phyloP scores from a whole-genome alignment of 2,329 filamentous ascomycete genomes.

The Atkinsonella hypoxylon region DNA sequence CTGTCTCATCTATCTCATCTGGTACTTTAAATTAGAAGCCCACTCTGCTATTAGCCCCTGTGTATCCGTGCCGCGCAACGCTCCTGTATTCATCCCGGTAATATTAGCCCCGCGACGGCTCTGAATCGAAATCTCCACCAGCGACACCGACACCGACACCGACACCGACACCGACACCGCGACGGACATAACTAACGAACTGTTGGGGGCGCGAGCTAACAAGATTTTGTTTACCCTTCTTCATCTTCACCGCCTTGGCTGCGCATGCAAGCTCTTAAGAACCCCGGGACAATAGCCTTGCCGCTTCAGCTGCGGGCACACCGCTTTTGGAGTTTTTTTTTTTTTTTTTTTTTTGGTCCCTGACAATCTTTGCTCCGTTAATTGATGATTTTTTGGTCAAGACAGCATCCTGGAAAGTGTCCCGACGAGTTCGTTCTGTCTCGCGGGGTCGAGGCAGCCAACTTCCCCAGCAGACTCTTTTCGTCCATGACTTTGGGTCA shows the following conservation, averaged over 20 bases:
- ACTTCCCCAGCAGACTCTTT: not conserved
- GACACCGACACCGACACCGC: no score
- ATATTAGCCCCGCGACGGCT: no score
- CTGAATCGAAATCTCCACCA: no score
- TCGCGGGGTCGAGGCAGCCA: conserved; percentile 1
- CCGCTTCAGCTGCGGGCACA: not conserved
- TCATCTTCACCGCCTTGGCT: not conserved
- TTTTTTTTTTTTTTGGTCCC: not conserved
- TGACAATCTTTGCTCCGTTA: no score
- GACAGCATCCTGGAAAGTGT: not conserved
- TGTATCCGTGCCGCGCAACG: no score
- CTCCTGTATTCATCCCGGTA: no score
- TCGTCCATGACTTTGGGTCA: conserved; percentile 3
- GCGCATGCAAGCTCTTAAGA: not conserved
- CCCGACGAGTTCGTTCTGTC: not conserved
- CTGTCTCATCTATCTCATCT: no score
- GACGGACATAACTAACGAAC: no score
- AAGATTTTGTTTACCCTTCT: not conserved
- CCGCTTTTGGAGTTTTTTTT: not conserved
- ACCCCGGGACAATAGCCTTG: not conserved
- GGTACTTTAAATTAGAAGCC: no score
- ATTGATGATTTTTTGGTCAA: not conserved
- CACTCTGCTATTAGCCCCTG: no score
- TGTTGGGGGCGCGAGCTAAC: no score
- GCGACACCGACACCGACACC: no score